phyloP scores from a whole-genome alignment of 148 eudicot species.

The Chenopodium berlandieri region DNA sequence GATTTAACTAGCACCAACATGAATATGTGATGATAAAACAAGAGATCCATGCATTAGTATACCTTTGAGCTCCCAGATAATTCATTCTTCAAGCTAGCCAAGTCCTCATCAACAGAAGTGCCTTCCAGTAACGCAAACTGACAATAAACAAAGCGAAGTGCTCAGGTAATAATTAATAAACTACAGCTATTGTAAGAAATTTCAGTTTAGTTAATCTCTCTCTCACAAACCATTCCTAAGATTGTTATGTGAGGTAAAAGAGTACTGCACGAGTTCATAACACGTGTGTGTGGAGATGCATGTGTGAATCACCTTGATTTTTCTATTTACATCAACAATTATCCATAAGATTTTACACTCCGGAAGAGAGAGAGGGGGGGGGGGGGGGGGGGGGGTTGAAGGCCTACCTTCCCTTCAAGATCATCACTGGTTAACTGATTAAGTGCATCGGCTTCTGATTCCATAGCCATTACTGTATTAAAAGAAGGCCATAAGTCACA shows the following conservation, averaged over 20 bases:
- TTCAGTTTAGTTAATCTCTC: not conserved
- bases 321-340: not conserved
- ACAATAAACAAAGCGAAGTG: conserved; percentile 17
- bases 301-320: not conserved
- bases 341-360: not conserved
- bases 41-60: conserved; percentile 12
- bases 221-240: not conserved
- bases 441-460: conserved; percentile 90
- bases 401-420: conserved; percentile 85
- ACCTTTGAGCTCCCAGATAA: conserved; percentile 79
- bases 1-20: not conserved
- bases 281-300: not conserved
- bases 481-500: conserved; percentile 5
- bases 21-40: not conserved
- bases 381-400: not conserved
- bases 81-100: conserved; percentile 72
- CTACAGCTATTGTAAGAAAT: not conserved
- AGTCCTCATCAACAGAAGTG: conserved; percentile 91
- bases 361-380: not conserved
- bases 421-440: conserved; percentile 76
- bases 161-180: not conserved
- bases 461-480: conserved; percentile 81
- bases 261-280: not conserved
- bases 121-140: conserved; percentile 92
- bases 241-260: not conserved